Evolutionary conservation across 192 early-diverging fungal genomes (phyloP), one percentile per base, ranked within the genome.

Genomic region (Cetraspora pellucida): DNA sequence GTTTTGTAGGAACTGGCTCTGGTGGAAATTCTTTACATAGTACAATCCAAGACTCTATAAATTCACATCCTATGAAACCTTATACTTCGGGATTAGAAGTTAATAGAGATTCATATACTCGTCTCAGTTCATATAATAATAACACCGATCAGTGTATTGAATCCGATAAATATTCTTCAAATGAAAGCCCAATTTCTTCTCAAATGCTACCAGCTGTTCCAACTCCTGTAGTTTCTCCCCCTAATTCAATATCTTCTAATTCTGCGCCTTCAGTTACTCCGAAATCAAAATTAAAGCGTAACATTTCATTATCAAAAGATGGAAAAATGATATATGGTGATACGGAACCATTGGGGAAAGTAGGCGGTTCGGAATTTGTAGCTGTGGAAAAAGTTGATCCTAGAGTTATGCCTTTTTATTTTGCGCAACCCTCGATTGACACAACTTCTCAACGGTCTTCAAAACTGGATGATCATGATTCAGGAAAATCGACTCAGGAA

Each of bases 271-370:
- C 45, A 8, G 10, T 43, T 37, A 5, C 63, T 5, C 45, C 45
- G 1, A 21, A 25, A 68, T 19, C 64, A 8, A 23, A 13, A 14
- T 30, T 73, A 21, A 54, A 58, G 44, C 71, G 71, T 58, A 73
- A 73, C 25, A 30, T 73, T 11, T 73, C 71, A 73, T 44, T 73
- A 73, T 57, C 52, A 57, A 73, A 43, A 73, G 71, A 73, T 73
- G 71, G 71, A 14, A 73, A 43, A 73, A 58, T 58, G 31, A 13
- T 73, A n/a, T 73, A 73, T 19, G 54, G 43, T 23, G 71, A 73
- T 23, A 73, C 71, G 0, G 58, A 73, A 45, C 50, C 71, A 21
- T 73, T 73, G 31, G 71, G 71, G n/a, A 73, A 58, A 58, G 71
- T 73, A 23, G 43, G 43, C 8, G 71, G 71, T 21, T n/a, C 54